Conservation (phyloP, 2,329 filamentous ascomycete species). For the Teratosphaeriaceae sp. region DNA sequence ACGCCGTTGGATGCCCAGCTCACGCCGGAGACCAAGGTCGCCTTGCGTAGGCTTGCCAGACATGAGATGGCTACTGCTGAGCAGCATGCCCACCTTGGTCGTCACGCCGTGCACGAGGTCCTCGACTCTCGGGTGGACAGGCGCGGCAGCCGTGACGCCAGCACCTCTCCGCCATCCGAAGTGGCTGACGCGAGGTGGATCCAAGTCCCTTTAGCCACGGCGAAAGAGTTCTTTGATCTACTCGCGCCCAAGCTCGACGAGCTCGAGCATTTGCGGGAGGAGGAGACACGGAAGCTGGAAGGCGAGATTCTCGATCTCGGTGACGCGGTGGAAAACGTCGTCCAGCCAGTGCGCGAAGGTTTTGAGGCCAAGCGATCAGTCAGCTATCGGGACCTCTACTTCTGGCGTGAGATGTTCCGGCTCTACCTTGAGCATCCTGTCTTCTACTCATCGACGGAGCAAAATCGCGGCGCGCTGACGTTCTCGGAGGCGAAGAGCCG, state of each 20-base stretch:
- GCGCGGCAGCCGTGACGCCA: not conserved
- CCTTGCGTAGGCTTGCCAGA: conserved; percentile 55
- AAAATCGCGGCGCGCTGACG: conserved; percentile 60
- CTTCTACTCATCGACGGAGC: conserved; percentile 74
- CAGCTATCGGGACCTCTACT: conserved; percentile 53
- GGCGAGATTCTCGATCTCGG: conserved; percentile 59
- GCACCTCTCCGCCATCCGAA: conserved; percentile 5
- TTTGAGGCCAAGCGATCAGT: conserved; percentile 26
- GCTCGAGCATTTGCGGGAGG: conserved; percentile 60
- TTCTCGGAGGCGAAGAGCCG: conserved; percentile 60
- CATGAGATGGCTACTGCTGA: conserved; percentile 38
- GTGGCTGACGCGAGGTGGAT: conserved; percentile 37
- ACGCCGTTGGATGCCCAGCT: conserved; percentile 62
- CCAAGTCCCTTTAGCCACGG: conserved; percentile 71
- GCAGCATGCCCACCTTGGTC: conserved; percentile 19
- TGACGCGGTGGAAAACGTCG: conserved; percentile 55
- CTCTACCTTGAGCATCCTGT: conserved; percentile 72
- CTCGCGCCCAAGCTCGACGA: conserved; percentile 64
- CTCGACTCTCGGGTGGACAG: not conserved
- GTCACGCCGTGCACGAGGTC: conserved; percentile 9
- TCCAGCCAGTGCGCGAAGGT: conserved; percentile 55
- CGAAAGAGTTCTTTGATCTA: conserved; percentile 72
- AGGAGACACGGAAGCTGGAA: conserved; percentile 59
- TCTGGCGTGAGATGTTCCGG: conserved; percentile 76
- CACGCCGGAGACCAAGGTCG: conserved; percentile 56